These are phyloP conservation scores for Heracleum sosnowskyi DNA, from an alignment of 129 eudicot species.

Conservation along the genomic window DNA sequence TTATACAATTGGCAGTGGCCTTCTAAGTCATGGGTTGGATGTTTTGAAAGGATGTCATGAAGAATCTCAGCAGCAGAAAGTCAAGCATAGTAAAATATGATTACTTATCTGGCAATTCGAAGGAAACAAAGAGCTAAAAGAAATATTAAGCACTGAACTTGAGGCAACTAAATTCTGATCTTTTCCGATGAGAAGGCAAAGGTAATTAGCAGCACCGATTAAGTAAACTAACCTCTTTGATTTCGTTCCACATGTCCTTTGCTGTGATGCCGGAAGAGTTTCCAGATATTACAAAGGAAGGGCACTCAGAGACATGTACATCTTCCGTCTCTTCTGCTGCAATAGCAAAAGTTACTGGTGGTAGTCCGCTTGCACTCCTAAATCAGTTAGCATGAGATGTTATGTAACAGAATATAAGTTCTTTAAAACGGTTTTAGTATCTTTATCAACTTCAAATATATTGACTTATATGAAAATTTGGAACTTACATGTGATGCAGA, in stretches of 20 bases:
- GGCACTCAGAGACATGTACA: conserved; percentile 53
- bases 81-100: background rate
- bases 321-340: conserved; percentile 42
- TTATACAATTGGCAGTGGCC: background rate
- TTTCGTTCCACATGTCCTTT: conserved; percentile 51
- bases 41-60: background rate
- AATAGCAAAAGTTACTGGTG: conserved; percentile 48
- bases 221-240: conserved; percentile 35
- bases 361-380: conserved; percentile 45
- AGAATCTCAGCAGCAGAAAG: background rate
- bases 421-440: background rate
- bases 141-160: background rate
- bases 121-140: background rate
- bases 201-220: background rate
- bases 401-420: background rate
- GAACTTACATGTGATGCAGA: conserved; percentile 50
- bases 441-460: background rate
- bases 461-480: background rate
- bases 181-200: background rate
- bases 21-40: conserved; percentile 1
- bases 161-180: background rate
- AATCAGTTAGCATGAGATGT: conserved; percentile 5
- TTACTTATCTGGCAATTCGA: background rate
- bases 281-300: conserved; percentile 55
- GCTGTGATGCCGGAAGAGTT: conserved; percentile 42